phyloP scores from a whole-genome alignment of 192 early-diverging fungal genomes.

The Umbelopsis sp. region DNA sequence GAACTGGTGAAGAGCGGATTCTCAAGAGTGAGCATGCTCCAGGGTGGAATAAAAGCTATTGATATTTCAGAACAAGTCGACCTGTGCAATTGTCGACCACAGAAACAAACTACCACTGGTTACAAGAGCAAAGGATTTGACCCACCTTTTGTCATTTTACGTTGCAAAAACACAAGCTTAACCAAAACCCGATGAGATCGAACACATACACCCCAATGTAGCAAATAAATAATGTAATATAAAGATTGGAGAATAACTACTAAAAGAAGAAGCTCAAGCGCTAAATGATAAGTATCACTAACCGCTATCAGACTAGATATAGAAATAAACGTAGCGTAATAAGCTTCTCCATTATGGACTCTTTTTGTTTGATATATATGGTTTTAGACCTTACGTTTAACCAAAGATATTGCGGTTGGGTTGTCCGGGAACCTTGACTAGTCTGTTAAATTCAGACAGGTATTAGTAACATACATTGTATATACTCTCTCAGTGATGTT shows the following conservation, averaged over 20 bases:
- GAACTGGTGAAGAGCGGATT: slow-evolving; percentile 46
- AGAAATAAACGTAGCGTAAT: too few species aligned
- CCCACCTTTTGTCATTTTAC: slow-evolving; percentile 40
- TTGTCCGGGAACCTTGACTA: neutral
- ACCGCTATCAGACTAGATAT: neutral
- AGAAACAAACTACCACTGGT: slow-evolving; percentile 36
- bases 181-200: slow-evolving; percentile 16
- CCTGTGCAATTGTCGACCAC: slow-evolving; percentile 39
- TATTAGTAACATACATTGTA: neutral
- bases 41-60: slow-evolving; percentile 56
- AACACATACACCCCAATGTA: neutral
- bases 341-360: neutral
- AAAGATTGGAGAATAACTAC: slow-evolving; percentile 2
- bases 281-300: neutral
- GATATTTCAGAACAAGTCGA: slow-evolving; percentile 16
- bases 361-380: neutral
- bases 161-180: slow-evolving; percentile 30
- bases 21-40: slow-evolving; percentile 46
- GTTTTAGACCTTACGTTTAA: neutral
- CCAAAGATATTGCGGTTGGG: slow-evolving; percentile 13
- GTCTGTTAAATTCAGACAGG: neutral
- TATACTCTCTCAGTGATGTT: neutral
- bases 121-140: slow-evolving; percentile 41
- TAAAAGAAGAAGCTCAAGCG: neutral
- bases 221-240: slow-evolving; percentile 25